Percentiles rank a stretch among this genome's conserved stretches.
Conservation (phyloP, 2,329 filamentous ascomycete genomes). For the Fusarium mangiferae region DNA sequence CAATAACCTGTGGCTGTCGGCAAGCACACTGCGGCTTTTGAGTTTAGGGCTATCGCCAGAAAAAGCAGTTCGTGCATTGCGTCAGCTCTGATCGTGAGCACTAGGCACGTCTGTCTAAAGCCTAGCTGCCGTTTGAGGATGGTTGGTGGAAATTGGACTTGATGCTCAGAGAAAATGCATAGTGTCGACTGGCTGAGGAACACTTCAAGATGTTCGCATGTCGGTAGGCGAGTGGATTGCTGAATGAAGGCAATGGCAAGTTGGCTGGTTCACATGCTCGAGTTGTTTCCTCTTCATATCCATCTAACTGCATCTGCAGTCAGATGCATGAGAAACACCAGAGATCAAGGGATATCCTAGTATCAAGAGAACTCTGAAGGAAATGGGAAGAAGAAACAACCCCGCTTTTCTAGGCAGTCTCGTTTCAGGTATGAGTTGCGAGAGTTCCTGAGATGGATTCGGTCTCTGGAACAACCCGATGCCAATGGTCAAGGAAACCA, state of each 20-base stretch:
- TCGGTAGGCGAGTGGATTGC: conserved; percentile 8
- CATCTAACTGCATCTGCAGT: conserved; percentile 6
- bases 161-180: conserved; percentile 4
- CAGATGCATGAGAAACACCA: conserved; percentile 28
- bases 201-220: not conserved
- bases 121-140: conserved; percentile 30
- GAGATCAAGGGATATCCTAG: conserved; percentile 37
- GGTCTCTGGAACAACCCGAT: conserved; percentile 15
- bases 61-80: conserved; percentile 38
- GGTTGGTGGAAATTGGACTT: conserved; percentile 36
- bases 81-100: conserved; percentile 41
- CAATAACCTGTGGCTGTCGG: conserved; percentile 4
- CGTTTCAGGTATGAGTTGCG: conserved; percentile 41
- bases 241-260: conserved; percentile 23
- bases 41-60: conserved; percentile 39
- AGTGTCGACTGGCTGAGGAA: conserved; percentile 2
- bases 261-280: conserved; percentile 33
- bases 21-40: conserved; percentile 38
- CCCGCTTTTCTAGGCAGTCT: conserved; percentile 27
- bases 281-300: conserved; percentile 20
- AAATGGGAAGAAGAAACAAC: conserved; percentile 1
- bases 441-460: conserved; percentile 17
- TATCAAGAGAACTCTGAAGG: not conserved
- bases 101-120: conserved; percentile 31
- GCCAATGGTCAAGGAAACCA: conserved; percentile 27